Conservation (phyloP, 2,329 filamentous ascomycete genomes). For the Trichoderma polysporum region DNA sequence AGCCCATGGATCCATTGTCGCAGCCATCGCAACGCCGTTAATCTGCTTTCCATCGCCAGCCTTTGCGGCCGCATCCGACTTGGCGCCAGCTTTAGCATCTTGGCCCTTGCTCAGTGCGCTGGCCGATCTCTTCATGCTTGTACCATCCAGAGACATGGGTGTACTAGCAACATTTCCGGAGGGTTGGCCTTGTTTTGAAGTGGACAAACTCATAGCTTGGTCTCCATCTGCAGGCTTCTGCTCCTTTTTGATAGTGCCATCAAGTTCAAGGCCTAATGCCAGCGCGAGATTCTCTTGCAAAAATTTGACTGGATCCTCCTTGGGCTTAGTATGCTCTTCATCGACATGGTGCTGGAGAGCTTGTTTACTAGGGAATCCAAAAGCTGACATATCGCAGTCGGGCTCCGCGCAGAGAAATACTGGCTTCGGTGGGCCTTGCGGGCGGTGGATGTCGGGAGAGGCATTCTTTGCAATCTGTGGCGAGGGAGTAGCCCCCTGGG, state of each 20-base stretch:
- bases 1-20: slow-evolving; percentile 37
- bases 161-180: slow-evolving; percentile 45
- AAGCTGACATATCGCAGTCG: slow-evolving; percentile 52
- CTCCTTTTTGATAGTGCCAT: slow-evolving; percentile 45
- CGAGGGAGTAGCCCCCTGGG: slow-evolving; percentile 44
- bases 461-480: slow-evolving; percentile 49
- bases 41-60: slow-evolving; percentile 30
- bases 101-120: slow-evolving; percentile 46
- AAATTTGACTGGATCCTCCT: slow-evolving; percentile 55
- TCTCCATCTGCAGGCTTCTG: slow-evolving; percentile 33
- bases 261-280: slow-evolving; percentile 51
- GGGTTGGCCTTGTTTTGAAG: slow-evolving; percentile 51
- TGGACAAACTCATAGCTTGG: slow-evolving; percentile 41
- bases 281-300: slow-evolving; percentile 49
- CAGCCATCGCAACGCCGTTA: slow-evolving; percentile 25
- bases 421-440: slow-evolving; percentile 41
- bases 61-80: slow-evolving; percentile 34
- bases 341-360: slow-evolving; percentile 52
- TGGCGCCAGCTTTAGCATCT: slow-evolving; percentile 35
- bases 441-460: slow-evolving; percentile 46
- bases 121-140: slow-evolving; percentile 51
- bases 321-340: slow-evolving; percentile 60
- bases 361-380: slow-evolving; percentile 56
- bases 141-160: slow-evolving; percentile 50
- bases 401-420: slow-evolving; percentile 52